phyloP scores from a whole-genome alignment of 73 alveolate genomes.

The Paramecium sexaurelia region DNA sequence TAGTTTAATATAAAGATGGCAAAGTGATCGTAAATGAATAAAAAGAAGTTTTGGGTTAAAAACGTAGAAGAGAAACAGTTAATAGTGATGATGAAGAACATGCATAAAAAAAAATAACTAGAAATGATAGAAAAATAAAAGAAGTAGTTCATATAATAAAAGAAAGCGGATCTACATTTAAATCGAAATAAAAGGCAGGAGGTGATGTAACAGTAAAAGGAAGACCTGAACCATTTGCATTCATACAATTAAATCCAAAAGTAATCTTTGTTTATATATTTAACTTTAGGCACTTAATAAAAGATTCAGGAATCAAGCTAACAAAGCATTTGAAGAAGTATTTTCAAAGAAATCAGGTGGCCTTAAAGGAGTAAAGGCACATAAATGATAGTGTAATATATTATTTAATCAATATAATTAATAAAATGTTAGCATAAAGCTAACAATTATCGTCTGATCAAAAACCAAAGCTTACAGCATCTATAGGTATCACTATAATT shows the following conservation, averaged over 20 bases:
- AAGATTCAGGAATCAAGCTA: conserved; percentile 61
- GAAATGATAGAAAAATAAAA: conserved; percentile 26
- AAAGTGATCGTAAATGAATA: conserved; percentile 55
- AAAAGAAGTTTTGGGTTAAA: conserved; percentile 42
- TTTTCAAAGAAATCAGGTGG: conserved; percentile 57
- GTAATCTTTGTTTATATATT: neutral
- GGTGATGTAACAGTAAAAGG: conserved; percentile 67
- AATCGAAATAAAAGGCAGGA: conserved; percentile 62
- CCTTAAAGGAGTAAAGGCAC: conserved; percentile 64
- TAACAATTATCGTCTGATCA: conserved; percentile 24
- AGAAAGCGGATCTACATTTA: conserved; percentile 61
- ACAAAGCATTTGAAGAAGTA: conserved; percentile 63
- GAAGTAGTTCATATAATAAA: conserved; percentile 50
- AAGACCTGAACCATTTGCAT: conserved; percentile 71
- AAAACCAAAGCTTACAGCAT: neutral
- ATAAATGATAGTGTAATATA: conserved; percentile 9
- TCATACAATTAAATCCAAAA: conserved; percentile 68
- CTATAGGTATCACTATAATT: neutral
- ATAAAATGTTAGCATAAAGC: conserved; percentile 33
- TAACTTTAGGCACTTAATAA: conserved; percentile 62
- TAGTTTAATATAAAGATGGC: conserved; percentile 64
- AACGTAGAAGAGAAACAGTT: conserved; percentile 62
- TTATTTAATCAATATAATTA: conserved; percentile 1
- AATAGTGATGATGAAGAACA: conserved; percentile 52
- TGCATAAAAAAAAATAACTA: neutral